Base-by-base conservation (phyloP, 352 stramenopile genomes). In the Pythium aristosporum region DNA sequence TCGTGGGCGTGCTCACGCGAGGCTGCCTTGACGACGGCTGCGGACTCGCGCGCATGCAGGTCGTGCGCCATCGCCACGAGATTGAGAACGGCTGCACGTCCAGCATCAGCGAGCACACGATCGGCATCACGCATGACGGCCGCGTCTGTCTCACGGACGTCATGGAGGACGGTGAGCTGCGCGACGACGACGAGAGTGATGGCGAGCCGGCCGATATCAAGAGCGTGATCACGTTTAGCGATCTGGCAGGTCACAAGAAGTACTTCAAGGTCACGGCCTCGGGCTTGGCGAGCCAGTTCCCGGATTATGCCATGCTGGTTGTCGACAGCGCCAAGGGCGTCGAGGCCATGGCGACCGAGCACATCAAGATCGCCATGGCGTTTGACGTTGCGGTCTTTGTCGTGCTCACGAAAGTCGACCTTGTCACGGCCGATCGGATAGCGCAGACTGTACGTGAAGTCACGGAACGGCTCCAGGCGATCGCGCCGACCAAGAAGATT, bases 201-300 rank as follows among this genome's bases (percentile, higher is more conserved):
- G 34, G 34, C 34, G 73, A 75, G 7, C 58, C 61, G 5, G 57
- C 68, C 15, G 64, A 67, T 13, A 53, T 69, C 30, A 56, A 64
- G 32, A 79, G 61, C 57, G 73, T 85, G 30, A 79, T 91, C 36
- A 89, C 80, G 11, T 65, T 91, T 41, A 91, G 81, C 57, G 88
- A 96, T 62, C 46, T 94, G 16, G 88, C 87, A 18, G 88, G 87
- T 16, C 84, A 94, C 67, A 82, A 90, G 39, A 90, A 94, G 44
- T 97, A 97, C 68, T 79, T 96, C 28, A 96, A 96, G 65, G 88
- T 92, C 44, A 96, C 90, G 10, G 68, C 91, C 12, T 88, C 86
- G 2, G 90, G 86, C 3, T 68, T 97, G 32, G 82, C 85, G 11
- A 88, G 88, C 30, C 84, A 92, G 53, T 92, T 92, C 44, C 86